Evolutionary conservation across 768 basidiomycete species (phyloP), one percentile per base, ranked within the genome.

Genomic region (Dioszegia crocea): DNA sequence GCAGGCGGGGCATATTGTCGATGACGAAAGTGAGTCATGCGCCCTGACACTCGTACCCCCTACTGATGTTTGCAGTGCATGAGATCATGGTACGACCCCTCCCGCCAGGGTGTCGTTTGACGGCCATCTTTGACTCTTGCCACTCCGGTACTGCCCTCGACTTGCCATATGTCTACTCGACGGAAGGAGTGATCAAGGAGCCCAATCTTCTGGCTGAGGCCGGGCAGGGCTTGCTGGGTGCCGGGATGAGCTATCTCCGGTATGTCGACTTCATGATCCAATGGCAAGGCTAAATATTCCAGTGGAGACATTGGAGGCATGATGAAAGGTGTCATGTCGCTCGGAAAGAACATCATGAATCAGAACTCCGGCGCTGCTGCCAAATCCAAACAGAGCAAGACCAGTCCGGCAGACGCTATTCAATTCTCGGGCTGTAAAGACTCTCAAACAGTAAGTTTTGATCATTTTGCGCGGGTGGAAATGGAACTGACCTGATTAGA

Each of bases 151-250:
- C 70, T 4, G 87, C 85, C 2, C 82, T 93, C 19, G 91, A 80
- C 59, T 60, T 80, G 26, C 79, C 79, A 12, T 79, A 78, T 67
- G 65, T 71, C 59, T 97, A 97, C 78, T 91, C 91, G 21, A 94
- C 91, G 6, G 91, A 97, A 79, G 92, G 92, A 48, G 91, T 89
- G 72, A 79, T 97, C 73, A 96, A 97, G 76, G 91, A 96, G 73
- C 91, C 93, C 31, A 93, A 96, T 71, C 79, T 91, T 16, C 85
- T 86, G 11, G 83, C 86, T 9, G 91, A 89, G 71, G 92, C 93
- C 3, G 92, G 91, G 0, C 84, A 89, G 71, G 90, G 89, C 8
- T 79, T 96, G 3, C 75, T 94, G n/a, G 83, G 83, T 23, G 88
- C 90, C 1, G 84, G 89, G 1, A 78, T 82, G 27, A 86, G 88